A percentile compares a stretch with the other conserved stretches of the same genome.
phyloP scores from a whole-genome alignment of 1,139 yeast genomes.

The Barnettozyma hawaiiensis region DNA sequence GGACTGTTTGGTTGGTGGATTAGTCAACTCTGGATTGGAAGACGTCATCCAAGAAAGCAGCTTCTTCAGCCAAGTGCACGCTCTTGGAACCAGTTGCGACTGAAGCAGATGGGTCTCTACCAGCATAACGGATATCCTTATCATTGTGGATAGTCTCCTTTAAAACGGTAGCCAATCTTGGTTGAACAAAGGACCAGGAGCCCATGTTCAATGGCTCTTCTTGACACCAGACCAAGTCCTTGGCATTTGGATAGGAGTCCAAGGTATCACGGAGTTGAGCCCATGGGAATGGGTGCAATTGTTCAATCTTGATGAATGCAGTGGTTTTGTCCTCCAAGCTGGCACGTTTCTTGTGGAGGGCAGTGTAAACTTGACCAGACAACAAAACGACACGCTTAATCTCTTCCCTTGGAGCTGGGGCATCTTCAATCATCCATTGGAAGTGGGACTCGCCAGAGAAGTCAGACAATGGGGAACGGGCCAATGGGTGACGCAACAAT shows the following conservation, averaged over 20 bases:
- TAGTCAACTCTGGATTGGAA: slow-evolving; percentile 33
- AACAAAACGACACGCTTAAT: slow-evolving; percentile 83
- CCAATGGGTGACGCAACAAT: slow-evolving; percentile 95
- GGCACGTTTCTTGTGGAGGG: slow-evolving; percentile 85
- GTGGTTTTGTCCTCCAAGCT: slow-evolving; percentile 70
- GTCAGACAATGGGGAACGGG: slow-evolving; percentile 76
- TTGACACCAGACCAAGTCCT: slow-evolving; percentile 95
- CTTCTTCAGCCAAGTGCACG: slow-evolving; percentile 86
- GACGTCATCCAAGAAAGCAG: slow-evolving; percentile 75
- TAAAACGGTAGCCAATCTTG: slow-evolving; percentile 74
- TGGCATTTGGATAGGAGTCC: slow-evolving; percentile 71
- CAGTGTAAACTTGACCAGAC: slow-evolving; percentile 93
- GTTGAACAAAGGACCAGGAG: slow-evolving; percentile 70
- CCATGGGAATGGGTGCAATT: slow-evolving; percentile 98
- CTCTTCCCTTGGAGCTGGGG: slow-evolving; percentile 68
- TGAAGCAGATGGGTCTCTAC: slow-evolving; percentile 97
- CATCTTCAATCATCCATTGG: slow-evolving; percentile 95
- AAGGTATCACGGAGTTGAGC: slow-evolving; percentile 86
- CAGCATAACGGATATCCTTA: slow-evolving; percentile 72
- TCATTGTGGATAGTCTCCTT: slow-evolving; percentile 66
- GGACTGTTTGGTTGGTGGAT: too few species aligned
- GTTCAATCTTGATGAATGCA: slow-evolving; percentile 87
- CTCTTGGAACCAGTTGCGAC: slow-evolving; percentile 97
- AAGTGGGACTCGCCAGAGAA: slow-evolving; percentile 90
- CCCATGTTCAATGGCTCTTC: slow-evolving; percentile 99